Evolutionary conservation across 495 filamentous ascomycete genomes (phyloP).

Genomic region (Jackrogersella minutella): DNA sequence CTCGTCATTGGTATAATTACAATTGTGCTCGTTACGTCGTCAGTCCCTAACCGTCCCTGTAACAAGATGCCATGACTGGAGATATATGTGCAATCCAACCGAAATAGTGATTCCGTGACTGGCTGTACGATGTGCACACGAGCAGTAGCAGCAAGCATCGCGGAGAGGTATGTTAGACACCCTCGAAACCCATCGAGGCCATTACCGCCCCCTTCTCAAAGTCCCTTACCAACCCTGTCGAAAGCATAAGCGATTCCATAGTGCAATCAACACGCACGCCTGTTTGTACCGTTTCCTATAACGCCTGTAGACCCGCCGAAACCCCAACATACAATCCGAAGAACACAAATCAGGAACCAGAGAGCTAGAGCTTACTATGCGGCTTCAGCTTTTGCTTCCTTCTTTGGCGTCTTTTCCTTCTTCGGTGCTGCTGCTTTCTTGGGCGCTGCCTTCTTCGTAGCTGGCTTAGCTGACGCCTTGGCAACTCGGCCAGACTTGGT

Average conservation of each 20-base stretch:
- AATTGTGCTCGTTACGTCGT: conserved; percentile 48
- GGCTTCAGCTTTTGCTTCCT: conserved; percentile 63
- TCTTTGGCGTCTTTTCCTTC: conserved; percentile 73
- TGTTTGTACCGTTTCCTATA: conserved; percentile 43
- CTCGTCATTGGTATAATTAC: conserved; percentile 49
- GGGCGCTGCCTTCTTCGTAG: conserved; percentile 66
- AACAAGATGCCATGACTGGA: conserved; percentile 31
- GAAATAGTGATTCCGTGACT: conserved; percentile 28
- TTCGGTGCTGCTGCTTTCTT: conserved; percentile 66
- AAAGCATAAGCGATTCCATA: conserved; percentile 37
- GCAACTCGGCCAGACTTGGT: conserved; percentile 92
- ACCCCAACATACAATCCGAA: conserved; percentile 35
- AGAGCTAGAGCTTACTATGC: conserved; percentile 44
- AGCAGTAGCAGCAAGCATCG: conserved; percentile 16
- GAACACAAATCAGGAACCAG: conserved; percentile 26
- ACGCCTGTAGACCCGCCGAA: conserved; percentile 44
- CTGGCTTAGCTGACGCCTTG: conserved; percentile 67
- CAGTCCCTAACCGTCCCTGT: conserved; percentile 34
- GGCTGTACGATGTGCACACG: conserved; percentile 27
- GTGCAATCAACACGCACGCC: conserved; percentile 32
- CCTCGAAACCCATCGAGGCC: conserved; percentile 20
- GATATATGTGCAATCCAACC: conserved; percentile 47
- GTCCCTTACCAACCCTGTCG: conserved; percentile 33
- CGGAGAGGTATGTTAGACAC: conserved; percentile 28
- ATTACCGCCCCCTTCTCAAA: conserved; percentile 21